phyloP scores from a whole-genome alignment of 768 basidiomycete species.

The Leccinellum luteum region DNA sequence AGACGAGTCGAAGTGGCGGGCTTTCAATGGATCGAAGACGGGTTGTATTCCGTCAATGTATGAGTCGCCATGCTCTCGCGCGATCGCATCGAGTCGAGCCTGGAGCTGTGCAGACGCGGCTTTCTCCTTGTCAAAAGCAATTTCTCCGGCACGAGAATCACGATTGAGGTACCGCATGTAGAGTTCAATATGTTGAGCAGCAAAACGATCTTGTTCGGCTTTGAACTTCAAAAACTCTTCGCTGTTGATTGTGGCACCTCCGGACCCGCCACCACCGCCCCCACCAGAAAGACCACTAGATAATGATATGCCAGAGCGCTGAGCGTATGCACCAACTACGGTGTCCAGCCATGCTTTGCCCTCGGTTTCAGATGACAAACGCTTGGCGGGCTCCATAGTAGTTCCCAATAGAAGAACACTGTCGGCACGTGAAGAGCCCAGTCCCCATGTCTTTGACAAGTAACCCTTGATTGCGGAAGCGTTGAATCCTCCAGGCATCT shows the following conservation, averaged over 20 bases:
- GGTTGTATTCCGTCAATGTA: conserved; percentile 97
- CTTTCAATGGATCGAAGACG: conserved; percentile 91
- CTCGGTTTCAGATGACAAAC: conserved; percentile 85
- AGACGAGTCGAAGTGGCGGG: conserved; percentile 95
- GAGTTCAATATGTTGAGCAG: conserved; percentile 89
- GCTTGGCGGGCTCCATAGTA: conserved; percentile 92
- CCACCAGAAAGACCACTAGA: conserved; percentile 64
- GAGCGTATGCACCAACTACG: conserved; percentile 82
- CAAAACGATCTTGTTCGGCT: conserved; percentile 88
- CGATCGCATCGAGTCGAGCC: conserved; percentile 82
- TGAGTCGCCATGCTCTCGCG: conserved; percentile 87
- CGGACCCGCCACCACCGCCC: conserved; percentile 54
- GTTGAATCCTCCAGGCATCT: conserved; percentile 99
- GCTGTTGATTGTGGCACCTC: conserved; percentile 93
- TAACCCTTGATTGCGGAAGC: conserved; percentile 85
- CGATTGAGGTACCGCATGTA: conserved; percentile 96
- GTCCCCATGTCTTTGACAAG: conserved; percentile 90
- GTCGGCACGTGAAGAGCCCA: conserved; percentile 89
- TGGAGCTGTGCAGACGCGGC: conserved; percentile 70
- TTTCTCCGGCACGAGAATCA: conserved; percentile 90
- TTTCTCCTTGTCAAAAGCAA: conserved; percentile 86
- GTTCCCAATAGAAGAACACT: conserved; percentile 87
- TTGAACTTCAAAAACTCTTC: conserved; percentile 98
- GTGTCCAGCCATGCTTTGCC: conserved; percentile 92
- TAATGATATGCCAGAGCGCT: conserved; percentile 84